Conservation (phyloP, 2,329 filamentous ascomycete species). For the Penicillium sp. region DNA sequence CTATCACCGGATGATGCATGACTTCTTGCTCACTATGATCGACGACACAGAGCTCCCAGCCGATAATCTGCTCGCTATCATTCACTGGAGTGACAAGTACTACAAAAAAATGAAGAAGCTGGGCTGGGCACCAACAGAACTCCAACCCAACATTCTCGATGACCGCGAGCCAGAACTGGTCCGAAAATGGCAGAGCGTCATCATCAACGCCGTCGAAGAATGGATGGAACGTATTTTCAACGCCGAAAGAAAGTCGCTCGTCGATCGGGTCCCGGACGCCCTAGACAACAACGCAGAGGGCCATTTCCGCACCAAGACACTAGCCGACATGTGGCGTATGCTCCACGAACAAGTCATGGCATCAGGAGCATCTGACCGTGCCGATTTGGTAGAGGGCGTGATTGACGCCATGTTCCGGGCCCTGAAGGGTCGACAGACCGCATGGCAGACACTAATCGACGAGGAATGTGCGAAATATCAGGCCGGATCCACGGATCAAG, state of each 20-base stretch:
- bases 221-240: constrained; percentile 94
- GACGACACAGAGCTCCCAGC: constrained; percentile 83
- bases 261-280: constrained; percentile 73
- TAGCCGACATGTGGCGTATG: constrained; percentile 97
- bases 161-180: constrained; percentile 87
- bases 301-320: constrained; percentile 85
- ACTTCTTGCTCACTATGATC: constrained; percentile 79
- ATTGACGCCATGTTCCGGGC: constrained; percentile 94
- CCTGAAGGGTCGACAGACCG: constrained; percentile 75
- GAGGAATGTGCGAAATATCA: constrained; percentile 78
- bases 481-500: constrained; percentile 49
- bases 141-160: constrained; percentile 84
- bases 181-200: constrained; percentile 88
- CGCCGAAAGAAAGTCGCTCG: constrained; percentile 78
- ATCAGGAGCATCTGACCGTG: constrained; percentile 77
- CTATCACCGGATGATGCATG: constrained; percentile 94
- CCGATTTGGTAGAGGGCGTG: constrained; percentile 90
- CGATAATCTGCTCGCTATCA: constrained; percentile 83
- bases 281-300: constrained; percentile 85
- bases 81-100: constrained; percentile 94
- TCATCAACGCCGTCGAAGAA: constrained; percentile 92
- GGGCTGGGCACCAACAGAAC: constrained; percentile 72
- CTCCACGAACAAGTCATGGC: constrained; percentile 86
- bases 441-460: constrained; percentile 85
- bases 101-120: constrained; percentile 94